Evolutionary conservation across 441 rosid species (phyloP), one percentile per base, ranked within the genome.

Genomic region (Populus hybrid): DNA sequence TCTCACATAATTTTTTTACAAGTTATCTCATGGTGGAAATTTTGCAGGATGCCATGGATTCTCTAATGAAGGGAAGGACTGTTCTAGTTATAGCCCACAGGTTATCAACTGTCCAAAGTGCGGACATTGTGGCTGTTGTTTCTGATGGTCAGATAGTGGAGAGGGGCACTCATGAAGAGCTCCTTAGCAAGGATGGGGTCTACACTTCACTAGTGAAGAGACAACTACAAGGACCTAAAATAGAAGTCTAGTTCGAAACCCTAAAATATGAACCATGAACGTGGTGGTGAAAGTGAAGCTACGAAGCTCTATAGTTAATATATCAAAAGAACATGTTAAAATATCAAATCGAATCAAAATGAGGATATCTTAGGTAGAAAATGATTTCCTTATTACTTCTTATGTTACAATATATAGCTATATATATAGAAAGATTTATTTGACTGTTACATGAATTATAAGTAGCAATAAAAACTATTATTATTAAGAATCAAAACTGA

Each of bases 71-170:
- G 64, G 95, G 98, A 56, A 92, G 99, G 88, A 94, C 97, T 0
- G 98, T 94, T 74, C 86, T 94, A 29, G 97, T 94, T 16, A 94
- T 93, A 85, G 99, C 99, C 20, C 98, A 93, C 84, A 83, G 97
- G 82, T 84, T 93, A 23, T 94, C 99, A 2, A 95, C 98, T 0
- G 94, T 95, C 35, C 87, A 93, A 87, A 92, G 88, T 56, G 96
- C 98, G 67, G 90, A 93, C 74, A 84, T 81, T 3, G 98, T 95
- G 63, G 99, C 94, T 6, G 97, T 95, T 33, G 83, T 93, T 76
- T 95, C 97, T 23, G 95, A 92, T 73, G 99, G 97, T 71, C 88
- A 87, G 80, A 90, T 93, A 36, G 94, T 89, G 28, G 99, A 95
- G 85, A 90, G 87, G 26, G 99, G 97, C 24, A 83, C 83, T 45